Percentiles rank a stretch among this genome's conserved stretches.
Evolutionary conservation across 1,284 basidiomycete genomes (phyloP).

Genomic region (Cutaneotrichosporon spelunceum): DNA sequence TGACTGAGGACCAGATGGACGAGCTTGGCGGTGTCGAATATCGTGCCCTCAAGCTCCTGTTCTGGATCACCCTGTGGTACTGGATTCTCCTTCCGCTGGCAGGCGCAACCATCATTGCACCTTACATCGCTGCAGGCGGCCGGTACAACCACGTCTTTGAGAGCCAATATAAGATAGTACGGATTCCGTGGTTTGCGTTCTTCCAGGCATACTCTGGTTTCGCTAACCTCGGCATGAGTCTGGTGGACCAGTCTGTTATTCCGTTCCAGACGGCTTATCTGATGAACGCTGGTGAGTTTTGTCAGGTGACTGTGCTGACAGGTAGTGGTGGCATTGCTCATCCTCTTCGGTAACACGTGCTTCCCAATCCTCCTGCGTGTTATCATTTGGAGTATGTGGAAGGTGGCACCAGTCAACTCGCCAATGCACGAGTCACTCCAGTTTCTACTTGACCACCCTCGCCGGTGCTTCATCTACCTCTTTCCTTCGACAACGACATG

Average conservation of each 20-base stretch:
- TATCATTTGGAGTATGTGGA: conserved; percentile 69
- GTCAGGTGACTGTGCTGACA: conserved; percentile 6
- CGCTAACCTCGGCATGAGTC: conserved; percentile 82
- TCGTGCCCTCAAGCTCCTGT: conserved; percentile 72
- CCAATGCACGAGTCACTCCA: conserved; percentile 73
- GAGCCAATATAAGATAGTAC: conserved; percentile 58
- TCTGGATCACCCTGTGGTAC: conserved; percentile 72
- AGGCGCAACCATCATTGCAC: conserved; percentile 68
- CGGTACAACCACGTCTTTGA: conserved; percentile 56
- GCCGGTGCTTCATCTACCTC: conserved; percentile 80
- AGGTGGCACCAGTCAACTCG: conserved; percentile 61
- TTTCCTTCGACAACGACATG: conserved; percentile 95
- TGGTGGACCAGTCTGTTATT: conserved; percentile 85
- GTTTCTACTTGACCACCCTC: conserved; percentile 92
- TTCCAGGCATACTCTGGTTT: conserved; percentile 86
- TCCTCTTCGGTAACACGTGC: conserved; percentile 86
- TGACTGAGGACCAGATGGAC: conserved; percentile 79
- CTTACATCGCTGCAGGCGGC: conserved; percentile 67
- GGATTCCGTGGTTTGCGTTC: conserved; percentile 71
- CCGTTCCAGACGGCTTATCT: conserved; percentile 82
- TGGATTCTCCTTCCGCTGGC: conserved; percentile 66
- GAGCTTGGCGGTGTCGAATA: conserved; percentile 95
- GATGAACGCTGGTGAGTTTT: conserved; percentile 60
- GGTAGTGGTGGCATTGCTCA: conserved; percentile 58
- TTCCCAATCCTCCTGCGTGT: conserved; percentile 74